phyloP scores from a whole-genome alignment of 2,329 filamentous ascomycete species.

The Cryphonectria japonica region DNA sequence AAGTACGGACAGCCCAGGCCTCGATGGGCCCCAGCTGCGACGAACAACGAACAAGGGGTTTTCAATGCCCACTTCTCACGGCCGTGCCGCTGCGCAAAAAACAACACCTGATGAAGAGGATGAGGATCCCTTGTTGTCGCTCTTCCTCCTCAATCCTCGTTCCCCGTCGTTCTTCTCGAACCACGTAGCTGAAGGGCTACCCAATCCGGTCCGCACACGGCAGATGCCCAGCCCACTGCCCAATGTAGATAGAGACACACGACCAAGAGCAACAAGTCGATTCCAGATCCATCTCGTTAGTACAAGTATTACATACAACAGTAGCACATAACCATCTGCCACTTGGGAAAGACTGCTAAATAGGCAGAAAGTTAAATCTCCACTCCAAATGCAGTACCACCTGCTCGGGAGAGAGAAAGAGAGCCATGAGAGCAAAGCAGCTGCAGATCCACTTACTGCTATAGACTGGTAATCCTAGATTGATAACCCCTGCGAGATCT shows the following conservation, averaged over 20 bases:
- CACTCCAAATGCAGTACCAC: background rate
- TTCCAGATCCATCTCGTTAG: background rate
- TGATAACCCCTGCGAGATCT: too few species aligned
- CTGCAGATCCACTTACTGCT: background rate
- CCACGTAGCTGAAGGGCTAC: background rate
- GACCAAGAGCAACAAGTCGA: background rate
- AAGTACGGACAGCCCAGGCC: background rate
- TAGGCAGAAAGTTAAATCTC: background rate
- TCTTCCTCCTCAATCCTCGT: background rate
- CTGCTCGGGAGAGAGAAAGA: background rate
- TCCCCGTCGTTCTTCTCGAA: too few species aligned
- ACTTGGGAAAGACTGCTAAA: background rate
- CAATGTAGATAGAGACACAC: background rate
- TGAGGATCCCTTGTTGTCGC: background rate
- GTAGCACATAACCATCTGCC: background rate
- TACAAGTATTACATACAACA: background rate
- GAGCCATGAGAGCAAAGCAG: background rate
- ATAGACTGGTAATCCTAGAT: too few species aligned
- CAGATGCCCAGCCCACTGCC: background rate
- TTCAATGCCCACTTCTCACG: background rate
- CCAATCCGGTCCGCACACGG: background rate
- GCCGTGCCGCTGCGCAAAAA: background rate
- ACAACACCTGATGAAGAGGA: background rate
- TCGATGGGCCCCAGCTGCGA: background rate
- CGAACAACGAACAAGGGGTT: background rate